Percentiles rank a stretch among this genome's conserved stretches.
phyloP scores from a whole-genome alignment of 2,329 filamentous ascomycete genomes.

The Pyrenophora teres region DNA sequence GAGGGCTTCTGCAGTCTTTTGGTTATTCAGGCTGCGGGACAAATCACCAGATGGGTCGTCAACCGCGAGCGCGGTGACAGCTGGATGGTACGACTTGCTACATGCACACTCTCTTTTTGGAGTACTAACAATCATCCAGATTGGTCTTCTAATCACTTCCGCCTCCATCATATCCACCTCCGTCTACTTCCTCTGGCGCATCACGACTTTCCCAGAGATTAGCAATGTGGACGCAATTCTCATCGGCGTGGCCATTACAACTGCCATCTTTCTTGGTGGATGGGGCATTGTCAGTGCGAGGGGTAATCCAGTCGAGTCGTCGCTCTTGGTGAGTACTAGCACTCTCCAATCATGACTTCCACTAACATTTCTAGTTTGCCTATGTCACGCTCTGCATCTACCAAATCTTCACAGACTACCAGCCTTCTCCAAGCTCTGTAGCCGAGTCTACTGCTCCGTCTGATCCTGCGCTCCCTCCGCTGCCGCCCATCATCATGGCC shows the following conservation, averaged over 20 bases:
- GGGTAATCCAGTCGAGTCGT: constrained; percentile 94
- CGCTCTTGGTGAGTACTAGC: constrained; percentile 63
- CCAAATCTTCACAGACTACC: constrained; percentile 98
- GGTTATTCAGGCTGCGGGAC: constrained; percentile 92
- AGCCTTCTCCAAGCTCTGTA: constrained; percentile 68
- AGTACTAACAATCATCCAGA: constrained; percentile 61
- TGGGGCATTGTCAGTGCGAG: constrained; percentile 94
- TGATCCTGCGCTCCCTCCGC: constrained; percentile 90
- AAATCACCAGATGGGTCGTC: constrained; percentile 93
- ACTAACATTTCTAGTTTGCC: constrained; percentile 64
- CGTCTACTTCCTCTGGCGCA: constrained; percentile 94
- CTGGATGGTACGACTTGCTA: constrained; percentile 76
- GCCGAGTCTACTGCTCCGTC: constrained; percentile 58
- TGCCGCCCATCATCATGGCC: constrained; percentile 97
- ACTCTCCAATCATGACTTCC: not conserved
- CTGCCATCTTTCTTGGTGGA: constrained; percentile 86
- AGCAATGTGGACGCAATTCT: constrained; percentile 89
- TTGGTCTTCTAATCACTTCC: constrained; percentile 83
- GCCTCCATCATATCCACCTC: constrained; percentile 91
- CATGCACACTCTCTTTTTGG: no score
- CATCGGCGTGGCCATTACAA: constrained; percentile 91
- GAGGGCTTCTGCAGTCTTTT: constrained; percentile 97
- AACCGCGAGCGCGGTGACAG: constrained; percentile 92
- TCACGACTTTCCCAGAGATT: constrained; percentile 90
- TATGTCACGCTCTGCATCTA: constrained; percentile 99